phyloP scores from a whole-genome alignment of 305 asterid species.

The Ajuga reptans region DNA sequence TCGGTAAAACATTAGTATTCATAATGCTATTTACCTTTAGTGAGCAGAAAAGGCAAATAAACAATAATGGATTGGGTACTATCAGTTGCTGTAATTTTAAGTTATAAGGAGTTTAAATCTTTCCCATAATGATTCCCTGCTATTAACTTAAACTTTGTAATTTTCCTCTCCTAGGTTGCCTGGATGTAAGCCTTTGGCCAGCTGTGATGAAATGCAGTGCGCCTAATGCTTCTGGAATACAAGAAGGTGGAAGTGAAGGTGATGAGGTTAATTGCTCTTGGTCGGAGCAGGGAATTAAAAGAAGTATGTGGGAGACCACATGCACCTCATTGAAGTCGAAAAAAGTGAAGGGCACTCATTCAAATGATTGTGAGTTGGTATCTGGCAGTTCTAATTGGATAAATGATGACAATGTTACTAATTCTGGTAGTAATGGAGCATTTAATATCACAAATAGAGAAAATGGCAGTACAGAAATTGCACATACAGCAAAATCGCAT shows the following conservation, averaged over 20 bases:
- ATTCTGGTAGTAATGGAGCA: slow-evolving; percentile 25
- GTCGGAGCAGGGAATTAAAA: slow-evolving; percentile 43
- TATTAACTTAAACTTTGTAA: background rate
- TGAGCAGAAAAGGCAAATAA: background rate
- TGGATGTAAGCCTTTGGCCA: slow-evolving; percentile 24
- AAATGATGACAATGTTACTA: slow-evolving; percentile 24
- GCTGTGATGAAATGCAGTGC: slow-evolving; percentile 3
- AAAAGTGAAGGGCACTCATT: slow-evolving; percentile 69
- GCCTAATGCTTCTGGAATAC: slow-evolving; percentile 28
- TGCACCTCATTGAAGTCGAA: slow-evolving; percentile 66
- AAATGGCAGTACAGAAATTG: slow-evolving; percentile 16
- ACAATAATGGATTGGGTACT: background rate
- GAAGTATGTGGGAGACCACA: slow-evolving; percentile 76
- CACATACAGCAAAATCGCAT: slow-evolving; percentile 22
- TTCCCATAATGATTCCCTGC: background rate
- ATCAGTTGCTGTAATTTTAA: background rate
- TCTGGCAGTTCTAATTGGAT: slow-evolving; percentile 35
- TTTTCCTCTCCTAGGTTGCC: slow-evolving; percentile 29
- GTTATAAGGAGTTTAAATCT: background rate
- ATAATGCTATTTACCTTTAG: background rate
- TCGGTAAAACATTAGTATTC: background rate
- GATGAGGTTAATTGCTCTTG: slow-evolving; percentile 33
- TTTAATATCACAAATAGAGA: slow-evolving; percentile 28
- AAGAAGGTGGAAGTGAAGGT: slow-evolving; percentile 30
- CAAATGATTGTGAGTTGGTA: slow-evolving; percentile 35